Evolutionary conservation across 306 rosid genomes (phyloP), one percentile per base, ranked within the genome.

Genomic region (Herpetospermum pedunculosum): DNA sequence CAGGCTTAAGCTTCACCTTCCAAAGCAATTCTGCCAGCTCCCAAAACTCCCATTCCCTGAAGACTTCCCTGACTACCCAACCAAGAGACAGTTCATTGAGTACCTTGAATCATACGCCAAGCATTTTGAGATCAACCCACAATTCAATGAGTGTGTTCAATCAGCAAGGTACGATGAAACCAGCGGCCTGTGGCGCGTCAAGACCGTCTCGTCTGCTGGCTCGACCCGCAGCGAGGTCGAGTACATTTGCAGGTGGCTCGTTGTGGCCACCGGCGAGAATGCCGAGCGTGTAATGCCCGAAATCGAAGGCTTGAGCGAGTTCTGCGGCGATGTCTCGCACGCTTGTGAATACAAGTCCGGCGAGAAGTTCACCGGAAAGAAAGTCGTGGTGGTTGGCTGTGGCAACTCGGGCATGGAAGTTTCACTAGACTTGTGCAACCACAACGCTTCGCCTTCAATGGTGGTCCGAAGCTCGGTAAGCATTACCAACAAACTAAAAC

Each of bases 181-280:
- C 19, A 89, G 89, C 28, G 96, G 97, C 0, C 25, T 95, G 37
- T 95, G 99, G 99, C 77, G 96, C 13, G 89, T 91, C 14, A 88
- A 82, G 75, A 89, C 96, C 0, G 73, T 81, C 29, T 71, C 91
- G 8, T 60, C 84, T 2, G 12, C 6, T 2, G 79, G 83, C 50
- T 34, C 80, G 0, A 50, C 23, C 54, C 77, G 77, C 1, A 40
- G 69, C 0, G 96, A 95, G 78, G 73, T 87, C 29, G 99, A 95
- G 86, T 91, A 91, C 81, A 87, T 95, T 71, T 87, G 90, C 80
- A 47, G 85, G 72, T 95, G 96, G 96, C 90, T 95, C 0, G 84
- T 95, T 1, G 97, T 95, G 28, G 99, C 99, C 73, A 95, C 99
- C 0, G 99, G 99, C 21, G 99, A 95, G 55, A 89, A 95, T 85